These are phyloP conservation scores for Botrytis galanthina DNA, from an alignment of 2,329 filamentous ascomycete species.

Conservation along the genomic window DNA sequence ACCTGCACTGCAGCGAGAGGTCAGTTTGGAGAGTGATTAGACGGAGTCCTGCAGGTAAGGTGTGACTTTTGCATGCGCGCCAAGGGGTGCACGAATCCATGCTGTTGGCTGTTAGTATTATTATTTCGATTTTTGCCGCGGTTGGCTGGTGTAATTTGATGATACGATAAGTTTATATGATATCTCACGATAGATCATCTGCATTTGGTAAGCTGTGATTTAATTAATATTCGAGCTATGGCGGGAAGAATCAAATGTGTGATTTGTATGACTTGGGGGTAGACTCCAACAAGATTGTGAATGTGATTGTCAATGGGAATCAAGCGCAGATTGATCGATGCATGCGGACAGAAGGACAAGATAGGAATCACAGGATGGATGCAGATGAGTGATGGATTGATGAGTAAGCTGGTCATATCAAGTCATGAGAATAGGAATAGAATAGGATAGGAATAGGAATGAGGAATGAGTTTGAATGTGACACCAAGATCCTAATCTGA, in stretches of 20 bases:
- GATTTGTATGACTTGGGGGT: neutral
- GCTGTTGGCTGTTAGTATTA: neutral
- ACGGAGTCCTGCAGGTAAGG: neutral
- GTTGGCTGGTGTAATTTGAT: neutral
- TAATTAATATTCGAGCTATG: neutral
- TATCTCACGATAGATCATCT: neutral
- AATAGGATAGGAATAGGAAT: neutral
- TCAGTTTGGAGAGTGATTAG: neutral
- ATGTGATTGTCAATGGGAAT: neutral
- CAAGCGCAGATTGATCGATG: neutral
- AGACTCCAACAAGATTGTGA: neutral
- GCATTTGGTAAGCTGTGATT: neutral
- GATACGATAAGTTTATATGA: neutral
- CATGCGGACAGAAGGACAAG: neutral
- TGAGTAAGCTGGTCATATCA: neutral
- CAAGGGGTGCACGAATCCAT: conserved; percentile 1
- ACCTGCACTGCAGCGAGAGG: neutral
- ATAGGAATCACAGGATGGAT: neutral
- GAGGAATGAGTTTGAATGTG: neutral
- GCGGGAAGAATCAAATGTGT: neutral
- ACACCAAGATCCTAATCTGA: neutral
- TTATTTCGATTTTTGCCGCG: conserved; percentile 14
- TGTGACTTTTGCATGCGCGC: neutral
- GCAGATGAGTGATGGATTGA: neutral
- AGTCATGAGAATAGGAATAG: neutral